Conservation (phyloP, 2,329 filamentous ascomycete genomes). For the Aureobasidium musti region DNA sequence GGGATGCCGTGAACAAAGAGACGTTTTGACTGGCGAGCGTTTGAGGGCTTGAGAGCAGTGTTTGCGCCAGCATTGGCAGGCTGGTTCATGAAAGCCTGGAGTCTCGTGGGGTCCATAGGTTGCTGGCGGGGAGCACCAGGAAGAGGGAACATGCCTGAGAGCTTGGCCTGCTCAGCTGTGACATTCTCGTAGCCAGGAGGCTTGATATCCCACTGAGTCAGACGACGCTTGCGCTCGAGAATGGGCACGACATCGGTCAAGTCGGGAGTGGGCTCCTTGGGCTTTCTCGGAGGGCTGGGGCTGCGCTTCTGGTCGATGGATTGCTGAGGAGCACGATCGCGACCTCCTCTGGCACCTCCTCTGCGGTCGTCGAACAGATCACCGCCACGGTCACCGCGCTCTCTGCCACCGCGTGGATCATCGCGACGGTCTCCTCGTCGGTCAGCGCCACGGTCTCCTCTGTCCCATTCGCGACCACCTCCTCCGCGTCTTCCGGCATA, state of each 20-base stretch:
- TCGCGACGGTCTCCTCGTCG: slow-evolving; percentile 38
- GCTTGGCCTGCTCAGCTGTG: slow-evolving; percentile 95
- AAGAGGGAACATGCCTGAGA: slow-evolving; percentile 98
- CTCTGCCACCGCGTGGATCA: slow-evolving; percentile 41
- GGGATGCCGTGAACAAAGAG: slow-evolving; percentile 86
- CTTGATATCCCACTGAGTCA: slow-evolving; percentile 99
- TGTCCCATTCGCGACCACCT: slow-evolving; percentile 32
- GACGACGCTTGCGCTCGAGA: slow-evolving; percentile 79
- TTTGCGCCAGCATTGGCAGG: slow-evolving; percentile 70
- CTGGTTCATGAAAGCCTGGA: slow-evolving; percentile 95
- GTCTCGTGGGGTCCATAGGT: slow-evolving; percentile 88
- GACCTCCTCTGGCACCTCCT: slow-evolving; percentile 46
- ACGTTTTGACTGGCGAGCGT: slow-evolving; percentile 91
- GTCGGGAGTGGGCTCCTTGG: slow-evolving; percentile 93
- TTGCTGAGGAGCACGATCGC: slow-evolving; percentile 43
- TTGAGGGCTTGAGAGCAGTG: slow-evolving; percentile 84
- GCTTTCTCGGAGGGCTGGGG: slow-evolving; percentile 78
- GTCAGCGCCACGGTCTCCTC: slow-evolving; percentile 33
- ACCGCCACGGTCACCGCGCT: slow-evolving; percentile 41
- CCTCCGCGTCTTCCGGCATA: slow-evolving; percentile 66
- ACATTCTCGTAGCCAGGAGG: slow-evolving; percentile 97
- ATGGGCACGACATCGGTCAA: slow-evolving; percentile 83
- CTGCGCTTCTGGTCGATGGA: slow-evolving; percentile 59
- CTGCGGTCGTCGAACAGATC: slow-evolving; percentile 51
- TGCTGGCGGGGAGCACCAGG: slow-evolving; percentile 93